phyloP scores from a whole-genome alignment of 1,284 basidiomycete genomes.

The Sphagnurus paluster region DNA sequence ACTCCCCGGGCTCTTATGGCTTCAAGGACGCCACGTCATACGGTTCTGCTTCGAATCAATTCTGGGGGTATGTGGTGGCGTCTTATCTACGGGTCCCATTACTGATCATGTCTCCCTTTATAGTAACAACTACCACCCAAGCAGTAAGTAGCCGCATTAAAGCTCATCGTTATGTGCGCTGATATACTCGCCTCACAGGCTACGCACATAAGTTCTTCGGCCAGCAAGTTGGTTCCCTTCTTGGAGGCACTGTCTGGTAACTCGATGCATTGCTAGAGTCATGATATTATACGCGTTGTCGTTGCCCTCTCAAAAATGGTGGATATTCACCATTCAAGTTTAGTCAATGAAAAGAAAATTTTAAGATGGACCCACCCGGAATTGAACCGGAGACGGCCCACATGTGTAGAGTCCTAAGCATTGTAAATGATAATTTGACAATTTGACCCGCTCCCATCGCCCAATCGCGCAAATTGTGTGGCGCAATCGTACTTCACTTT shows the following conservation, averaged over 20 bases:
- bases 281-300: neutral
- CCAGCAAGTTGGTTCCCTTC: conserved; percentile 34
- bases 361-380: too few species aligned
- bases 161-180: neutral
- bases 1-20: conserved; percentile 49
- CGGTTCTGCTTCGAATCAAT: conserved; percentile 43
- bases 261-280: too few species aligned
- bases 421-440: too few species aligned
- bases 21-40: conserved; percentile 53
- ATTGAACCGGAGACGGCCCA: too few species aligned
- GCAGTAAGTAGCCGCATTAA: conserved; percentile 31
- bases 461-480: too few species aligned
- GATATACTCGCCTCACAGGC: conserved; percentile 20
- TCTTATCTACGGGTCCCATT: neutral
- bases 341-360: too few species aligned
- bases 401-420: too few species aligned
- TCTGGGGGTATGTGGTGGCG: conserved; percentile 51
- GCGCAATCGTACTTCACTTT: too few species aligned
- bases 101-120: conserved; percentile 4
- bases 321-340: neutral
- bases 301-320: neutral
- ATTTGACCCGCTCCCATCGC: too few species aligned
- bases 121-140: conserved; percentile 51
- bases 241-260: conserved; percentile 38
- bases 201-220: conserved; percentile 41